phyloP scores from a whole-genome alignment of 2,329 filamentous ascomycete species.

The Microdochium nivale region DNA sequence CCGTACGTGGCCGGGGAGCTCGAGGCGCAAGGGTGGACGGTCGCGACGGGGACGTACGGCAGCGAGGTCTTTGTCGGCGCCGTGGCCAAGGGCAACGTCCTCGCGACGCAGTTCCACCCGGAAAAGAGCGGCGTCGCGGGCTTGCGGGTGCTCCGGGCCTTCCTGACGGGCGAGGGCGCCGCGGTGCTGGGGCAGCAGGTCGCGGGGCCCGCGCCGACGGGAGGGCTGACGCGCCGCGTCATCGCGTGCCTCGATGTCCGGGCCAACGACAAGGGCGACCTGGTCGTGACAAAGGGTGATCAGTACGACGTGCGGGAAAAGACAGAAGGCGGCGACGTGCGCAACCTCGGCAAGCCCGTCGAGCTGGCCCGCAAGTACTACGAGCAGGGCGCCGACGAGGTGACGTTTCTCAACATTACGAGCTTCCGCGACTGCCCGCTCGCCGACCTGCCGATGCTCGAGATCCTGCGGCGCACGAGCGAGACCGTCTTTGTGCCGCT shows the following conservation, averaged over 20 bases:
- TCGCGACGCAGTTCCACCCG: constrained; percentile 94
- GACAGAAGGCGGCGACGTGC: constrained; percentile 55
- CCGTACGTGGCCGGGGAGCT: constrained; percentile 66
- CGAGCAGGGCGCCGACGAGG: constrained; percentile 90
- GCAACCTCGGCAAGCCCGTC: constrained; percentile 94
- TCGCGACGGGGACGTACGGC: constrained; percentile 87
- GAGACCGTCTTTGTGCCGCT: constrained; percentile 92
- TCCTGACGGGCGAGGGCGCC: constrained; percentile 64
- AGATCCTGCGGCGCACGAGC: constrained; percentile 78
- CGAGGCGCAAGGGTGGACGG: constrained; percentile 76
- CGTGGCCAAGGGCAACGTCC: constrained; percentile 73
- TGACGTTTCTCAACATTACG: constrained; percentile 97
- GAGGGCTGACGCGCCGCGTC: constrained; percentile 82
- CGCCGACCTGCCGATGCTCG: constrained; percentile 90
- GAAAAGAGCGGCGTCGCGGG: constrained; percentile 94
- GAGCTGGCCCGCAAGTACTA: constrained; percentile 93
- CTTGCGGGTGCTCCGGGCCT: constrained; percentile 73
- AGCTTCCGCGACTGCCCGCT: constrained; percentile 93
- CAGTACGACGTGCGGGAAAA: constrained; percentile 98
- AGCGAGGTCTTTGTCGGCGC: constrained; percentile 87
- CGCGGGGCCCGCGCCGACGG: constrained; percentile 23
- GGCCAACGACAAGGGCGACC: constrained; percentile 85
- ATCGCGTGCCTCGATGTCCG: constrained; percentile 96
- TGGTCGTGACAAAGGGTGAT: constrained; percentile 97
- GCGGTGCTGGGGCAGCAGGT: constrained; percentile 34